These are phyloP conservation scores for Microsporum ferrugineum DNA, from an alignment of 2,329 filamentous ascomycete genomes.

Conservation along the genomic window DNA sequence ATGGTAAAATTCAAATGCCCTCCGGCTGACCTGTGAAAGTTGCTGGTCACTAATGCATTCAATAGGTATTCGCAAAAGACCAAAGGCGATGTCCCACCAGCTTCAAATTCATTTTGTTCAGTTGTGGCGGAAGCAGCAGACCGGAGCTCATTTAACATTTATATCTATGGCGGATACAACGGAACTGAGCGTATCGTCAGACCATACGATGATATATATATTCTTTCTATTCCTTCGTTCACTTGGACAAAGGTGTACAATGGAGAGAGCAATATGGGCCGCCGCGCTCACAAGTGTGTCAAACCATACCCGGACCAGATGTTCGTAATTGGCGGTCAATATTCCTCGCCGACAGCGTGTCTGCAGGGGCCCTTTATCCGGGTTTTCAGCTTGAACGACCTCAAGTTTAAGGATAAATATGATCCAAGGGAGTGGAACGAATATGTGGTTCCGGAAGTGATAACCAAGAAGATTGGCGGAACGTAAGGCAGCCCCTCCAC, in stretches of 20 bases:
- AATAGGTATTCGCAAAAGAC: slow-evolving; percentile 34
- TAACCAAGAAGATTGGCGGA: slow-evolving; percentile 27
- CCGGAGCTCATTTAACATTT: slow-evolving; percentile 27
- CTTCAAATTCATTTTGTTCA: slow-evolving; percentile 31
- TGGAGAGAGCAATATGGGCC: slow-evolving; percentile 16
- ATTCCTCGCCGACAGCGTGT: slow-evolving; percentile 27
- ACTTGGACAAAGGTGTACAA: slow-evolving; percentile 22
- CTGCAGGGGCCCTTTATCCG: slow-evolving; percentile 44
- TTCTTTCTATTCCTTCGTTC: slow-evolving; percentile 27
- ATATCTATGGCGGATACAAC: slow-evolving; percentile 28
- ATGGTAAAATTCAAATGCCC: slow-evolving; percentile 17
- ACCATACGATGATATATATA: slow-evolving; percentile 26
- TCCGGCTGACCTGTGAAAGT: not conserved
- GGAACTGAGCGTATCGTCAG: slow-evolving; percentile 12
- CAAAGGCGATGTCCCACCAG: slow-evolving; percentile 27
- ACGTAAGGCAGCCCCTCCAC: slow-evolving; percentile 18
- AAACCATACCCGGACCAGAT: slow-evolving; percentile 40
- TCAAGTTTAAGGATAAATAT: slow-evolving; percentile 24
- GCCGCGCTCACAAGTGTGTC: slow-evolving; percentile 25
- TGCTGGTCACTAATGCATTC: not conserved
- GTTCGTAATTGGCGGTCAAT: slow-evolving; percentile 28
- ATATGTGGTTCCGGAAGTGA: slow-evolving; percentile 22
- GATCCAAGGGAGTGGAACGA: slow-evolving; percentile 22
- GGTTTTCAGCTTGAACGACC: slow-evolving; percentile 32
- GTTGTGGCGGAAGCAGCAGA: slow-evolving; percentile 30